These are phyloP conservation scores for Eutrema salsugineum DNA, from an alignment of 441 rosid genomes.

Conservation along the genomic window DNA sequence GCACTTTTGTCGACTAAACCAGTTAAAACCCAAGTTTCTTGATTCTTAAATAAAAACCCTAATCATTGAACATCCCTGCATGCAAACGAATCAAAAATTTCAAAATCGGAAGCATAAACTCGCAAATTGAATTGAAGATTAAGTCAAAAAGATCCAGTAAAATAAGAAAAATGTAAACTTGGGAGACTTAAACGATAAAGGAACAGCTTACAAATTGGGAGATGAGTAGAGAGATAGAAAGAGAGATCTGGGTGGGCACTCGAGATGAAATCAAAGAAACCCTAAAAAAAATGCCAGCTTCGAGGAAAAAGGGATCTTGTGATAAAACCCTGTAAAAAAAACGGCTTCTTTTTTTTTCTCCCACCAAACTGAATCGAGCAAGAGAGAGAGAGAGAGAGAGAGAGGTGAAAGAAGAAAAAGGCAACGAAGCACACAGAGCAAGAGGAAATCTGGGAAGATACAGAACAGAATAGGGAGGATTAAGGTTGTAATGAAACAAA, in stretches of 20 bases:
- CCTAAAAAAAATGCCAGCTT: conserved; percentile 8
- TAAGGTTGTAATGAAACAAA: conserved; percentile 24
- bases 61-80: conserved; percentile 27
- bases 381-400: neutral
- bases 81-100: neutral
- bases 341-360: neutral
- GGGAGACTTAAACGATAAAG: neutral
- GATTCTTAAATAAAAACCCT: conserved; percentile 10
- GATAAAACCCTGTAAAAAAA: conserved; percentile 11
- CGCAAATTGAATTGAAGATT: neutral
- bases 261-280: conserved; percentile 7
- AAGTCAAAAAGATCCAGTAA: neutral
- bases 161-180: neutral
- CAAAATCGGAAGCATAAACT: neutral
- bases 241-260: conserved; percentile 19
- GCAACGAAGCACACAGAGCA: conserved; percentile 24
- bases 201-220: conserved; percentile 10
- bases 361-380: conserved; percentile 12
- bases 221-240: conserved; percentile 6
- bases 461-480: conserved; percentile 7
- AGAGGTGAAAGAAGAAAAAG: neutral
- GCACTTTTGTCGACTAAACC: conserved; percentile 13
- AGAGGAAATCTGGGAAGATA: conserved; percentile 7
- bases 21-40: conserved; percentile 6
- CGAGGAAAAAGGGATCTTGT: conserved; percentile 1